Conservation (phyloP, 139 green algal species). For the Coelastrella sp. region DNA sequence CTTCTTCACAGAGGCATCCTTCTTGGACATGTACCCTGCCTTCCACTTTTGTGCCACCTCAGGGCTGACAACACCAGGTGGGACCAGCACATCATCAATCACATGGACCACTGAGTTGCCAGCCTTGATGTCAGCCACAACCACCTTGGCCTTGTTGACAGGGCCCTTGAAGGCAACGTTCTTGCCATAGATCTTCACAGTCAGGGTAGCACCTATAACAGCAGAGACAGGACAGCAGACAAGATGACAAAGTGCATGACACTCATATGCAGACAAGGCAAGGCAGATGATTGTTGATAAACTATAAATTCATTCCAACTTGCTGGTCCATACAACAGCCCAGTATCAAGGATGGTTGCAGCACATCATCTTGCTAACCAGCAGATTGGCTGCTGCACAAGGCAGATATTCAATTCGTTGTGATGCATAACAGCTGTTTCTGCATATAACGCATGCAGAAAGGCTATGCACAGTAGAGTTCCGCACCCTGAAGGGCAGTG, state of each 20-base stretch:
- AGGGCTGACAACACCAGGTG: conserved; percentile 15
- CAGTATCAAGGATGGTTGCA: too few relatives aligned
- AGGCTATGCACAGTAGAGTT: neutral
- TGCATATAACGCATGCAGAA: too few relatives aligned
- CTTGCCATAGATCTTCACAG: neutral
- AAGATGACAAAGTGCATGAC: neutral
- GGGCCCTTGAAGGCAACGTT: conserved; percentile 3
- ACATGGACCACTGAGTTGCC: conserved; percentile 13
- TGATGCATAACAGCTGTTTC: too few relatives aligned
- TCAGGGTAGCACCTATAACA: neutral
- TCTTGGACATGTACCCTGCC: neutral
- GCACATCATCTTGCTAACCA: too few relatives aligned
- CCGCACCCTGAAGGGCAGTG: neutral
- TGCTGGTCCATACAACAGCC: too few relatives aligned
- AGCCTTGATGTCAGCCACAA: conserved; percentile 14
- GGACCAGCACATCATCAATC: conserved; percentile 31
- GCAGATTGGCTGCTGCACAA: too few relatives aligned
- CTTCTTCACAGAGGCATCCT: neutral
- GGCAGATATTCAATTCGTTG: too few relatives aligned
- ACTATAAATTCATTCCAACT: too few relatives aligned
- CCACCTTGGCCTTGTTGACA: conserved; percentile 11
- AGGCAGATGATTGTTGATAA: too few relatives aligned
- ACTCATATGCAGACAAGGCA: too few relatives aligned
- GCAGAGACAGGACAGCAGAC: neutral
- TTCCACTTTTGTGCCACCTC: conserved; percentile 11